phyloP scores from a whole-genome alignment of 2,329 filamentous ascomycete species.

The Penicillium sp. region DNA sequence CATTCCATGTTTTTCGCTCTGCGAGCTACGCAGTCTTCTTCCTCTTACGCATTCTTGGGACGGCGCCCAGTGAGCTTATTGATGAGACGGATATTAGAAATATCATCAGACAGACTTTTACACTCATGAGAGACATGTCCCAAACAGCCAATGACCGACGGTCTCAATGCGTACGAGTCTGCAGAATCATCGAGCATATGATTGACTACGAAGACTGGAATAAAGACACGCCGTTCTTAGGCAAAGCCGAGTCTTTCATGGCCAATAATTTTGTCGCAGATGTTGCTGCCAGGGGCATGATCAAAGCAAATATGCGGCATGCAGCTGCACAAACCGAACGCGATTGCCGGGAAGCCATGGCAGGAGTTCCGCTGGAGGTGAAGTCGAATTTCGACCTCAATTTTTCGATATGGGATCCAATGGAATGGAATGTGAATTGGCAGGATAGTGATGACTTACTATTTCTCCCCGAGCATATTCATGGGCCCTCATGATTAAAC shows the following conservation, averaged over 20 bases:
- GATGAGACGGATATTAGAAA: slow-evolving; percentile 1
- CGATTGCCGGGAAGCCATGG: not conserved
- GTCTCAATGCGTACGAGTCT: slow-evolving; percentile 1
- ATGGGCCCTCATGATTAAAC: not conserved
- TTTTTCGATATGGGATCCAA: not conserved
- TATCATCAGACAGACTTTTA: not conserved
- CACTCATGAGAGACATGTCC: not conserved
- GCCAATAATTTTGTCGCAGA: slow-evolving; percentile 2
- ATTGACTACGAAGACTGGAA: slow-evolving; percentile 3
- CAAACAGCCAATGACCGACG: slow-evolving; percentile 1
- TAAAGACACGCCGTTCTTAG: not conserved
- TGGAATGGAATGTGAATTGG: slow-evolving; percentile 2
- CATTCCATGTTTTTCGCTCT: not conserved
- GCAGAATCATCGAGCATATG: slow-evolving; percentile 5
- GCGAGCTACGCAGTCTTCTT: slow-evolving; percentile 4
- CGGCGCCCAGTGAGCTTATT: not conserved
- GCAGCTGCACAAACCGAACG: not conserved
- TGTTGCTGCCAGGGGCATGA: slow-evolving; percentile 3
- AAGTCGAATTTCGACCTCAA: not conserved
- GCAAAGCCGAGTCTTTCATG: slow-evolving; percentile 2
- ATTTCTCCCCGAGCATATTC: not conserved
- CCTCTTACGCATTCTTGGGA: slow-evolving; percentile 1
- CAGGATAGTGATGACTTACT: slow-evolving; percentile 1
- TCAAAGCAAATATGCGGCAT: not conserved
- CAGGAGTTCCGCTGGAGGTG: not conserved